Base-by-base conservation (phyloP, 78 protist genomes). In the Chrysochromulina parva region DNA sequence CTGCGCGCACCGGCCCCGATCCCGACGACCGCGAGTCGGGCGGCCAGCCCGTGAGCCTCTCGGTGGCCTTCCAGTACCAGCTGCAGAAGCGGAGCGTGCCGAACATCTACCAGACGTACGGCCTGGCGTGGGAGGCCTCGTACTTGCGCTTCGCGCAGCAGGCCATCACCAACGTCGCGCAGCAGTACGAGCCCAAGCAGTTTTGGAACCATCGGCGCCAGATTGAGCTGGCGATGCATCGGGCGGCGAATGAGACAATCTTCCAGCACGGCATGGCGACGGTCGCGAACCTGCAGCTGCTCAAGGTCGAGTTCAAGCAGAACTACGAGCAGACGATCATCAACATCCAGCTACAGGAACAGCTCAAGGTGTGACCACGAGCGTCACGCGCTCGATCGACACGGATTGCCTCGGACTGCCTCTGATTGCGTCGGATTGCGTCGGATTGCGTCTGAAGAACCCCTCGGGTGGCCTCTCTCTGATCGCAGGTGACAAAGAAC, bases 111-210 rank as follows among this genome's bases (percentile, higher is more conserved):
- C 85, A 76, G 59, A 76, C 59, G 38, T 76, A 52, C 11, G 85
- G 85, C 9, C 6, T 26, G 26, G 48, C 28, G 59, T 26, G 47
- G 48, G 85, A 76, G 85, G 26, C 85, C 0, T 52, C 59, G 59
- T 76, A 52, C 85, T 1, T 76, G 47, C 85, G 85, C 59, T 76
- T 76, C 58, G 85, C 85, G 28, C 50, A 74, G 82, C 82, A 74
- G 80, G 85, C 85, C 59, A 76, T 76, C 85, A 52, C 85, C 11
- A 76, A 76, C 59, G 59, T 3, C 59, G 85, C 85, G 85, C 85
- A 76, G 58, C 24, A 52, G 85, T 76, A 52, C 58, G 52, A 57
- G 26, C 85, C 85, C 11, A 24, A 38, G 19, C 16, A 1, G 58
- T 76, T 52, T 11, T 76, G 85, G 85, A 5, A 10, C n/a, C 26